Evolutionary conservation across 2,329 filamentous ascomycete species (phyloP).

Genomic region (Xenoacremonium recifei): DNA sequence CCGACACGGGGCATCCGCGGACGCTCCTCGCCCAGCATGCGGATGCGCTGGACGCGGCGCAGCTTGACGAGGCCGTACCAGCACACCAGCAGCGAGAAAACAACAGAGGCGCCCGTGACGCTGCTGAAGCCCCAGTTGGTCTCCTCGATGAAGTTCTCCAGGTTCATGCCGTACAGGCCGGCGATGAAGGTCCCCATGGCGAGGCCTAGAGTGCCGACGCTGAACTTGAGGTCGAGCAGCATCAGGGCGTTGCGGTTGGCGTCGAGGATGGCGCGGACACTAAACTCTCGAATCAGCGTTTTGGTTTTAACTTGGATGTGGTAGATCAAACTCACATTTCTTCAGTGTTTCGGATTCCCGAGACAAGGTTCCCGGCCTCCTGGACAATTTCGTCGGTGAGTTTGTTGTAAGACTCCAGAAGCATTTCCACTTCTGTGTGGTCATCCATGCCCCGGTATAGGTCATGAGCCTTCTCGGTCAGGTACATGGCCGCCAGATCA

Average conservation of each 20-base stretch:
- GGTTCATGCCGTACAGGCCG: constrained; percentile 99
- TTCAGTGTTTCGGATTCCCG: constrained; percentile 94
- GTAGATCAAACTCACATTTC: constrained; percentile 70
- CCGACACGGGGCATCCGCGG: constrained; percentile 36
- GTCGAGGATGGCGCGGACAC: constrained; percentile 93
- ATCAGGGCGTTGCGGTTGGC: constrained; percentile 98
- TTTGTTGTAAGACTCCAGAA: constrained; percentile 96
- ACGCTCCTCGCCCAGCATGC: constrained; percentile 64
- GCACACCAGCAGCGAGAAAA: constrained; percentile 76
- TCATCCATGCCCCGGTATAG: constrained; percentile 74
- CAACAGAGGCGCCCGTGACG: constrained; percentile 68
- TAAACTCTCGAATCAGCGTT: too few relatives aligned
- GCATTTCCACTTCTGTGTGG: constrained; percentile 94
- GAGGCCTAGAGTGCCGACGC: constrained; percentile 90
- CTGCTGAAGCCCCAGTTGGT: constrained; percentile 80
- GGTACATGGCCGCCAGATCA: constrained; percentile 90
- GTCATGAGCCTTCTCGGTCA: constrained; percentile 82
- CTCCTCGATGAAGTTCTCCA: constrained; percentile 98
- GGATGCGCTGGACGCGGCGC: constrained; percentile 80
- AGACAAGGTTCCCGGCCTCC: constrained; percentile 87
- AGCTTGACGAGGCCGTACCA: constrained; percentile 82
- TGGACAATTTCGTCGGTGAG: constrained; percentile 98
- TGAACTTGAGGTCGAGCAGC: constrained; percentile 95
- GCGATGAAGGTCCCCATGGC: constrained; percentile 93
- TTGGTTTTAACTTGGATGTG: constrained; percentile 20